Evolutionary conservation across 352 stramenopile species (phyloP).

Genomic region (Globisporangium abappressorium): DNA sequence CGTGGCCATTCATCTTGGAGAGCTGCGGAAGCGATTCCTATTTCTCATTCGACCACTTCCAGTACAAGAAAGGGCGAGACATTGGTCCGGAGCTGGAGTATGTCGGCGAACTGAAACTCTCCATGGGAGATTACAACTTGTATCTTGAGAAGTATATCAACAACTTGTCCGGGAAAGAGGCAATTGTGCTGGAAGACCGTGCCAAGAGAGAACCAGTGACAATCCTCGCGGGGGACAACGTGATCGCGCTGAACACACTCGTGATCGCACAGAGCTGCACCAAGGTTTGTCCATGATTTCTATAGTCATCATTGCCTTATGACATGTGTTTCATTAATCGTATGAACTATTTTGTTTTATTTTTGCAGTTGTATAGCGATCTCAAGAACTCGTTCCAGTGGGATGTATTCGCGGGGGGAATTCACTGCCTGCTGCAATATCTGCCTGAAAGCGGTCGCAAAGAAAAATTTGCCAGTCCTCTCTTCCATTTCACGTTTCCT

Average conservation of each 20-base stretch:
- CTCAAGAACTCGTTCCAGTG: constrained; percentile 83
- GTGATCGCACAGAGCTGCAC: constrained; percentile 66
- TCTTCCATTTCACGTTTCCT: constrained; percentile 79
- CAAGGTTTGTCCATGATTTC: constrained; percentile 21
- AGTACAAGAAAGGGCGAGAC: constrained; percentile 51
- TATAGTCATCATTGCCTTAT: too few species aligned
- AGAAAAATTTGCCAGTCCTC: constrained; percentile 59
- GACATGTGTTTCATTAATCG: too few species aligned
- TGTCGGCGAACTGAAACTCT: constrained; percentile 61
- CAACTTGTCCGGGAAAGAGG: constrained; percentile 45
- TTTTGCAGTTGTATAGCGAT: constrained; percentile 60
- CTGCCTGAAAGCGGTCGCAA: constrained; percentile 59
- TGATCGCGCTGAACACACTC: constrained; percentile 73
- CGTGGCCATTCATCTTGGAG: constrained; percentile 78
- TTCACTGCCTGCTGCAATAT: constrained; percentile 82
- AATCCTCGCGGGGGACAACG: constrained; percentile 64
- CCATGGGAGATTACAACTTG: constrained; percentile 70
- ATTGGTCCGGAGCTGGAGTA: constrained; percentile 65
- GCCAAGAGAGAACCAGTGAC: constrained; percentile 67
- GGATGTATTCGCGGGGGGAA: constrained; percentile 79
- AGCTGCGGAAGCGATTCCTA: constrained; percentile 66
- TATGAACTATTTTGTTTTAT: constrained; percentile 1
- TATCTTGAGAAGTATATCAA: constrained; percentile 80
- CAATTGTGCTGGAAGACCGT: constrained; percentile 66
- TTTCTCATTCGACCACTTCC: constrained; percentile 79